These are phyloP conservation scores for Erucastrum elatum DNA, from an alignment of 345 rosid species.

Conservation along the genomic window DNA sequence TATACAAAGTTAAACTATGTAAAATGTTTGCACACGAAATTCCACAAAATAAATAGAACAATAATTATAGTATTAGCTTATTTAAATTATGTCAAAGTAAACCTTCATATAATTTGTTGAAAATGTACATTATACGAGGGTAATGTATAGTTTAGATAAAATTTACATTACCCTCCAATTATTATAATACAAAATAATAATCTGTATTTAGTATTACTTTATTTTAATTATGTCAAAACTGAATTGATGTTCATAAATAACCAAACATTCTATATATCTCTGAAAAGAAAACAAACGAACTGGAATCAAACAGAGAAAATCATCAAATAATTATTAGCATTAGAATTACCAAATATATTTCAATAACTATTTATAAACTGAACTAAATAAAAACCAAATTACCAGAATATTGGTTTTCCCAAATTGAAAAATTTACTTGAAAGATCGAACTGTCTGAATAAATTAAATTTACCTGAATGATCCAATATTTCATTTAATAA, in stretches of 20 bases:
- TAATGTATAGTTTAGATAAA: background rate
- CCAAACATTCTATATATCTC: background rate
- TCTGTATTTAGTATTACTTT: no score
- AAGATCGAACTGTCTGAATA: background rate
- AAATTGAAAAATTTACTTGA: background rate
- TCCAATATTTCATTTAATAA: background rate
- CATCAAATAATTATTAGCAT: background rate
- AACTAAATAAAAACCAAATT: background rate
- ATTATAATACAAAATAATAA: no score
- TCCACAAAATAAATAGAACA: no score
- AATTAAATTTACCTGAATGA: background rate
- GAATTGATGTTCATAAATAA: background rate
- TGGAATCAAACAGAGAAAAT: background rate
- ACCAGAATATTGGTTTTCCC: background rate
- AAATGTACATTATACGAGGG: background rate
- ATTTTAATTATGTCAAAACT: background rate
- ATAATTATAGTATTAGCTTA: background rate
- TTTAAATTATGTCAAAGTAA: background rate
- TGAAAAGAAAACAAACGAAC: no score
- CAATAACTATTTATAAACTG: background rate
- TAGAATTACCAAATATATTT: background rate
- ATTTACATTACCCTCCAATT: background rate
- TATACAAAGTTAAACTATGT: no score
- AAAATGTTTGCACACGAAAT: no score
- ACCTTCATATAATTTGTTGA: background rate